Percentiles rank a stretch among this genome's conserved stretches.
These are phyloP conservation scores for Clonostachys byssicola DNA, from an alignment of 2,329 filamentous ascomycete species.

Conservation along the genomic window DNA sequence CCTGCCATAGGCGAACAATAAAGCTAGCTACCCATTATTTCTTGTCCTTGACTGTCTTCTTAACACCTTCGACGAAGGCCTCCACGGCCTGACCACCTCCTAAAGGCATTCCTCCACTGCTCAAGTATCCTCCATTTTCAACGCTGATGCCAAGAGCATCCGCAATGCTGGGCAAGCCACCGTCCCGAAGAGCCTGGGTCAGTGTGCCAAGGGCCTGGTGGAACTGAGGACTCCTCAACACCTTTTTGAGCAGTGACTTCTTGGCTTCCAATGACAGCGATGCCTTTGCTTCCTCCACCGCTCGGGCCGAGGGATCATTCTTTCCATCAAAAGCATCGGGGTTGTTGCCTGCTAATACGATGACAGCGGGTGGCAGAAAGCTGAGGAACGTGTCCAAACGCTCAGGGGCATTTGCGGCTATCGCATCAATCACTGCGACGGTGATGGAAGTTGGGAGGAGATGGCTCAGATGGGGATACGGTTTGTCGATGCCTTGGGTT, in stretches of 20 bases:
- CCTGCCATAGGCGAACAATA: too few relatives aligned
- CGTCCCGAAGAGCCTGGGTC: conserved; percentile 84
- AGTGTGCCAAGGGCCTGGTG: conserved; percentile 80
- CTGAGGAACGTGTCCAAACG: conserved; percentile 71
- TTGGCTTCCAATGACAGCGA: conserved; percentile 74
- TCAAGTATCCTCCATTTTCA: conserved; percentile 78
- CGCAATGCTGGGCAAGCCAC: conserved; percentile 83
- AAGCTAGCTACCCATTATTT: conserved; percentile 8
- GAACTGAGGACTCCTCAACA: conserved; percentile 87
- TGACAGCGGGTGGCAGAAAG: conserved; percentile 73
- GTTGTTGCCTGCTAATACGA: conserved; percentile 68
- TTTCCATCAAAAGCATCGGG: conserved; percentile 50
- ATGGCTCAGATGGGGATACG: conserved; percentile 82
- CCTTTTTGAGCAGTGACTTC: conserved; percentile 72
- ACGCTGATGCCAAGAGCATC: conserved; percentile 80
- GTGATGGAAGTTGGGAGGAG: conserved; percentile 77
- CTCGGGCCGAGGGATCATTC: conserved; percentile 63
- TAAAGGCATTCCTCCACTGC: conserved; percentile 74
- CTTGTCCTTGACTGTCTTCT: conserved; percentile 67
- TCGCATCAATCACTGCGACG: conserved; percentile 66
- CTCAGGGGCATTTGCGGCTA: conserved; percentile 43
- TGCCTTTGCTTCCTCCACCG: conserved; percentile 68
- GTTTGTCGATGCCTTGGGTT: conserved; percentile 36
- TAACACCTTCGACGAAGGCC: conserved; percentile 87
- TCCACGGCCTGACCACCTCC: conserved; percentile 87